phyloP scores from a whole-genome alignment of 169 alveolate genomes.

The Toxoplasma gondii region DNA sequence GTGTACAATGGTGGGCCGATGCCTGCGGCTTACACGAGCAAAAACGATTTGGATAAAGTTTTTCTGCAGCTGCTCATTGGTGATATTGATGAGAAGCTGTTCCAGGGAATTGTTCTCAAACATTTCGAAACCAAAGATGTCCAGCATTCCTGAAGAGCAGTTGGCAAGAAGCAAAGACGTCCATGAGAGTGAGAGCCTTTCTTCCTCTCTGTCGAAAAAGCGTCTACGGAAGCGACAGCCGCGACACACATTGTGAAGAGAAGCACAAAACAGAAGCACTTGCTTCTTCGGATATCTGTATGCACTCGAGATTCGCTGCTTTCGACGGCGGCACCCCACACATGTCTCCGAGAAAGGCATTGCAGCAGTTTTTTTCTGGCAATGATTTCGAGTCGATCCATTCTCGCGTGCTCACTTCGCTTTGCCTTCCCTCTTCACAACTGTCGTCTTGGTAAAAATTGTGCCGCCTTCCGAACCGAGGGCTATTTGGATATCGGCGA shows the following conservation, averaged over 20 bases:
- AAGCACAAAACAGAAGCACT: background rate
- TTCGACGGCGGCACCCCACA: too few species aligned
- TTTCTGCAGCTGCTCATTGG: slow-evolving; percentile 96
- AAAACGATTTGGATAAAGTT: slow-evolving; percentile 93
- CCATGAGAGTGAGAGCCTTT: background rate
- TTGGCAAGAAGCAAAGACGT: background rate
- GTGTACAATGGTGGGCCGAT: too few species aligned
- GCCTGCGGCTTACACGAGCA: slow-evolving; percentile 76
- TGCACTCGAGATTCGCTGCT: too few species aligned
- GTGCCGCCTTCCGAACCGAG: too few species aligned
- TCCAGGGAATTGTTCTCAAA: slow-evolving; percentile 96
- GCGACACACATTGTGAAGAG: background rate
- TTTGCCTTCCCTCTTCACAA: too few species aligned
- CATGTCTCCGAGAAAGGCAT: too few species aligned
- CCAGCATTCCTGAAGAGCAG: slow-evolving; percentile 84
- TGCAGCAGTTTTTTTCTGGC: too few species aligned
- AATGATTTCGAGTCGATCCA: too few species aligned
- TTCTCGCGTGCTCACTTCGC: too few species aligned
- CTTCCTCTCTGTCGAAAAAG: background rate
- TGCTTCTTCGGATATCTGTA: too few species aligned
- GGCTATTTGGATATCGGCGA: too few species aligned
- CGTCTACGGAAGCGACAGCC: background rate
- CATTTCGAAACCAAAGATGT: slow-evolving; percentile 98
- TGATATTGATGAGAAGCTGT: slow-evolving; percentile 95
- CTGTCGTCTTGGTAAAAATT: too few species aligned